These are phyloP conservation scores for Penicillium robsamsonii DNA, from an alignment of 495 filamentous ascomycete genomes.

Conservation along the genomic window DNA sequence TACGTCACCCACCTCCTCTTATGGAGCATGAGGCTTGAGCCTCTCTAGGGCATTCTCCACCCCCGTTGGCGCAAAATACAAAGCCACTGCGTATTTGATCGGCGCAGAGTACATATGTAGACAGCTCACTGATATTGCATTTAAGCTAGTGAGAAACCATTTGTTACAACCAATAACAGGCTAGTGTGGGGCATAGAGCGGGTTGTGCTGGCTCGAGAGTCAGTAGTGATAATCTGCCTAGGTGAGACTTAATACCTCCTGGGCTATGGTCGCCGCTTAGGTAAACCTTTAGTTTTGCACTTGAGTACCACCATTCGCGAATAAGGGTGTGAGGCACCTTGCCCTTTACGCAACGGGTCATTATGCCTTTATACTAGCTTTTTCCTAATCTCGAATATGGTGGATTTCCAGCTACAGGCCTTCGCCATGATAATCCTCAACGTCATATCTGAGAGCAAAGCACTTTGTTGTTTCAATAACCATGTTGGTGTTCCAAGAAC, in stretches of 20 bases:
- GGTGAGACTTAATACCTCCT: not conserved
- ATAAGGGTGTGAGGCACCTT: not conserved
- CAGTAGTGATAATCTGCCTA: not conserved
- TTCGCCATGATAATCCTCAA: too few relatives aligned
- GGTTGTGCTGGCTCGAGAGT: not conserved
- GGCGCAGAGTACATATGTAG: conserved; percentile 30
- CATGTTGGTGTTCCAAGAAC: too few relatives aligned
- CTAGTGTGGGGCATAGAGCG: too few relatives aligned
- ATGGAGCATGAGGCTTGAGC: conserved; percentile 58
- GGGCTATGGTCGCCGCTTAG: not conserved
- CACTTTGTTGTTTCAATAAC: too few relatives aligned
- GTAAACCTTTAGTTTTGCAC: not conserved
- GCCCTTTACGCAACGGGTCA: too few relatives aligned
- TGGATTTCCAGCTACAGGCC: too few relatives aligned
- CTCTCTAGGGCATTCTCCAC: conserved; percentile 55
- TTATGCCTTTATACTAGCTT: too few relatives aligned
- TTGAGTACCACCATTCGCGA: not conserved
- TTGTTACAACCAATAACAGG: not conserved
- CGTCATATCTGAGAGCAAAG: too few relatives aligned
- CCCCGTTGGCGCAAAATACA: conserved; percentile 55
- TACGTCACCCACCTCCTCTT: conserved; percentile 41
- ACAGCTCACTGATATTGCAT: not conserved
- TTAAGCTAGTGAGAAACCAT: too few relatives aligned
- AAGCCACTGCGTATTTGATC: conserved; percentile 62
- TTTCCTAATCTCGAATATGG: too few relatives aligned